Conservation (phyloP, 2,329 filamentous ascomycete species). For the Xylariaceae sp. region DNA sequence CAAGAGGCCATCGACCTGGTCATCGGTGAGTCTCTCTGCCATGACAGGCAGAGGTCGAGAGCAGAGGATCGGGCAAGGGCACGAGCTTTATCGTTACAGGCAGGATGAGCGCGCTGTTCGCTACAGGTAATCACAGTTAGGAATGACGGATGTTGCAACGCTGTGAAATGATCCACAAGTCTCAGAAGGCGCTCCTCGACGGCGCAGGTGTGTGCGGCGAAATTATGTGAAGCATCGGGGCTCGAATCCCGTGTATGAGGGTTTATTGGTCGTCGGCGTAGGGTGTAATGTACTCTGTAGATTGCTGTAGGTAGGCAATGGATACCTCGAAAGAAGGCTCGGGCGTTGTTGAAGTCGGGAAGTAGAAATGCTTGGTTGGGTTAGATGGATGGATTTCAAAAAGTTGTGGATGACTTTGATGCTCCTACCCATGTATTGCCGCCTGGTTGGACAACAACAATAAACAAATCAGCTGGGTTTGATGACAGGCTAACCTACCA, state of each 20-base stretch:
- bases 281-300: no score
- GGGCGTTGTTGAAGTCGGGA: neutral
- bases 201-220: neutral
- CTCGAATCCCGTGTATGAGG: neutral
- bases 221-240: neutral
- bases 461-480: constrained; percentile 15
- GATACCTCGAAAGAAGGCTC: neutral
- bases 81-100: constrained; percentile 5
- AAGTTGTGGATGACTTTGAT: constrained; percentile 2
- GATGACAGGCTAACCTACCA: neutral
- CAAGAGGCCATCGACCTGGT: constrained; percentile 51
- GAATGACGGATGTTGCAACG: no score
- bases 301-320: no score
- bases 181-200: neutral
- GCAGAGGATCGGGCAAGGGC: constrained; percentile 24
- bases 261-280: neutral
- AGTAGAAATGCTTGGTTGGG: neutral
- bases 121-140: no score
- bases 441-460: constrained; percentile 11
- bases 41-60: constrained; percentile 29
- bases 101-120: constrained; percentile 14
- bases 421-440: neutral
- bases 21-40: constrained; percentile 54
- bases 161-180: neutral
- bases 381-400: neutral